Percentiles rank a stretch among this genome's conserved stretches.
Conservation (phyloP, 345 rosid genomes). For the Populus deltoides region DNA sequence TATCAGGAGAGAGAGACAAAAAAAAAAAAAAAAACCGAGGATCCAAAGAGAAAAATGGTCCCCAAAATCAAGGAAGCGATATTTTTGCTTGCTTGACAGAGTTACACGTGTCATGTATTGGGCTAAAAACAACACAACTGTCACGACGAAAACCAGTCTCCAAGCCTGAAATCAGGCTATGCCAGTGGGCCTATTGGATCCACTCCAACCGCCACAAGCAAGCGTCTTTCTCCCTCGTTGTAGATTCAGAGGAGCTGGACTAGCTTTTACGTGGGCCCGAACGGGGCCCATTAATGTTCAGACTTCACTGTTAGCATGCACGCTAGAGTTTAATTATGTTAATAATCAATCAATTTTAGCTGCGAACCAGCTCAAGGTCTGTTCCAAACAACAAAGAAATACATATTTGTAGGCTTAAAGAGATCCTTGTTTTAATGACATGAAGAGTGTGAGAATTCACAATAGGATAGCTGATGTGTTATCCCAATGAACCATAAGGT, state of each 20-base stretch:
- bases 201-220: neutral
- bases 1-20: too few relatives aligned
- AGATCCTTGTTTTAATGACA: too few relatives aligned
- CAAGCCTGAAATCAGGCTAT: neutral
- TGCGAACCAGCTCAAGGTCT: too few relatives aligned
- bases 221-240: neutral
- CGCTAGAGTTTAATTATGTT: too few relatives aligned
- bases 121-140: too few relatives aligned
- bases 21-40: neutral
- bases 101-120: neutral
- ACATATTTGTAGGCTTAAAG: too few relatives aligned
- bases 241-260: neutral
- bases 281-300: neutral
- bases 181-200: neutral
- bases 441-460: too few relatives aligned
- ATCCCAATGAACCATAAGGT: too few relatives aligned
- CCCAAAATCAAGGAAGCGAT: neutral
- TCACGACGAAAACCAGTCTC: neutral
- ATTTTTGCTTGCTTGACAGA: neutral
- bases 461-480: too few relatives aligned
- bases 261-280: neutral
- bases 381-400: too few relatives aligned
- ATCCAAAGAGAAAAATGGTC: neutral
- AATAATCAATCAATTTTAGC: neutral
- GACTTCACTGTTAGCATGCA: neutral